These are phyloP conservation scores for Pseudomonodictys pantanalensis DNA, from an alignment of 495 filamentous ascomycete species.

Conservation along the genomic window DNA sequence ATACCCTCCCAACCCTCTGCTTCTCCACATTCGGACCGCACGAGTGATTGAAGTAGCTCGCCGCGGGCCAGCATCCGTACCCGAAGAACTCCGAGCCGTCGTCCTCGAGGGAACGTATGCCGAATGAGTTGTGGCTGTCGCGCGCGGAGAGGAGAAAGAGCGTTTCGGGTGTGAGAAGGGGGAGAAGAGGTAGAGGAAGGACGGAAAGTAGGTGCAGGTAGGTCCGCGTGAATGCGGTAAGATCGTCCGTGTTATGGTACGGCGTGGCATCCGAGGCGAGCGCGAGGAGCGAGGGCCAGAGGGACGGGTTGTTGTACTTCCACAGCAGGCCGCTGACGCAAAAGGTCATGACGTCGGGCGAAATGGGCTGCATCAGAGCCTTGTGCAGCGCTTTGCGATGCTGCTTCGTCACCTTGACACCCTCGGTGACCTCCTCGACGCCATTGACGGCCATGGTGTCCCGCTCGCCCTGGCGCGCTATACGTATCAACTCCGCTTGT, in stretches of 20 bases:
- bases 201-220: slow-evolving; percentile 38
- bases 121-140: slow-evolving; percentile 41
- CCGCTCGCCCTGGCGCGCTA: slow-evolving; percentile 17
- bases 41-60: slow-evolving; percentile 43
- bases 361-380: slow-evolving; percentile 18
- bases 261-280: slow-evolving; percentile 32
- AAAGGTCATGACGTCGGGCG: slow-evolving; percentile 34
- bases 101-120: slow-evolving; percentile 38
- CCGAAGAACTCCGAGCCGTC: slow-evolving; percentile 43
- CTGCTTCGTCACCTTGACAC: slow-evolving; percentile 19
- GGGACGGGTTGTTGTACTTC: slow-evolving; percentile 8
- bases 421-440: not conserved
- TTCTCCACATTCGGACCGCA: slow-evolving; percentile 42
- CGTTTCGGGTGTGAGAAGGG: slow-evolving; percentile 26
- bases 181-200: slow-evolving; percentile 29
- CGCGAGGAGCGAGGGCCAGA: slow-evolving; percentile 12
- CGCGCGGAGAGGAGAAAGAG: slow-evolving; percentile 28
- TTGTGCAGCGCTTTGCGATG: slow-evolving; percentile 19
- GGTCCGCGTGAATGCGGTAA: slow-evolving; percentile 31
- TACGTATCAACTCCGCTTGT: slow-evolving; percentile 19
- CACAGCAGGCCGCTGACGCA: slow-evolving; percentile 34
- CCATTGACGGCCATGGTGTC: not conserved
- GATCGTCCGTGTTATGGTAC: slow-evolving; percentile 34
- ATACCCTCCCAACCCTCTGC: slow-evolving; percentile 35
- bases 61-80: slow-evolving; percentile 39